These are phyloP conservation scores for Kluyveromyces siamensis DNA, from an alignment of 805 yeast species.

Conservation along the genomic window DNA sequence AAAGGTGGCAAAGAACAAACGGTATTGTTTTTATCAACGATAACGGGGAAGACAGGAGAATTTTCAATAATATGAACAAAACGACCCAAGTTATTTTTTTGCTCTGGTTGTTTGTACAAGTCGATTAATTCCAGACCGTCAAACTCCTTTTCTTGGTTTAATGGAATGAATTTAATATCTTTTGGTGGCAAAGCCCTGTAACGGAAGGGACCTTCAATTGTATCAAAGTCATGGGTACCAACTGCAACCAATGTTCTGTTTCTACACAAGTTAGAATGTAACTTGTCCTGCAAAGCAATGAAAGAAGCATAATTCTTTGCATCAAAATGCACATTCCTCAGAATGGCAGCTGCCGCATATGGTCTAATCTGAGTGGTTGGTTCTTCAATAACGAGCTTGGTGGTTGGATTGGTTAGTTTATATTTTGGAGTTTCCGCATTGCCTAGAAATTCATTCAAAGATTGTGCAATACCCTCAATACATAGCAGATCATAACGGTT, in stretches of 20 bases:
- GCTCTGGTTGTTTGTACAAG: slow-evolving; percentile 57
- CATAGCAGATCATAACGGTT: slow-evolving; percentile 97
- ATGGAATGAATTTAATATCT: slow-evolving; percentile 66
- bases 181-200: slow-evolving; percentile 78
- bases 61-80: slow-evolving; percentile 81
- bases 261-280: slow-evolving; percentile 93
- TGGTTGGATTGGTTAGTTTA: slow-evolving; percentile 50
- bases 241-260: slow-evolving; percentile 95
- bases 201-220: slow-evolving; percentile 71
- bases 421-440: slow-evolving; percentile 55
- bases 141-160: slow-evolving; percentile 61
- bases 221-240: slow-evolving; percentile 94
- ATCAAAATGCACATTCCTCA: slow-evolving; percentile 74
- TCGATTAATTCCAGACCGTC: slow-evolving; percentile 76
- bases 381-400: slow-evolving; percentile 65
- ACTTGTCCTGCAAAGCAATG: slow-evolving; percentile 90
- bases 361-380: slow-evolving; percentile 76
- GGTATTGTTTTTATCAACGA: slow-evolving; percentile 62
- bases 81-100: slow-evolving; percentile 83
- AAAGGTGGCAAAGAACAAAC: slow-evolving; percentile 95
- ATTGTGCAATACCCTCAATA: slow-evolving; percentile 95
- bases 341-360: slow-evolving; percentile 89
- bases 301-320: slow-evolving; percentile 87
- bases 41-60: slow-evolving; percentile 85
- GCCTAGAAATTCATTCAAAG: slow-evolving; percentile 84